Evolutionary conservation across 2,329 filamentous ascomycete genomes (phyloP).

Genomic region (Tolypocladium paradoxum): DNA sequence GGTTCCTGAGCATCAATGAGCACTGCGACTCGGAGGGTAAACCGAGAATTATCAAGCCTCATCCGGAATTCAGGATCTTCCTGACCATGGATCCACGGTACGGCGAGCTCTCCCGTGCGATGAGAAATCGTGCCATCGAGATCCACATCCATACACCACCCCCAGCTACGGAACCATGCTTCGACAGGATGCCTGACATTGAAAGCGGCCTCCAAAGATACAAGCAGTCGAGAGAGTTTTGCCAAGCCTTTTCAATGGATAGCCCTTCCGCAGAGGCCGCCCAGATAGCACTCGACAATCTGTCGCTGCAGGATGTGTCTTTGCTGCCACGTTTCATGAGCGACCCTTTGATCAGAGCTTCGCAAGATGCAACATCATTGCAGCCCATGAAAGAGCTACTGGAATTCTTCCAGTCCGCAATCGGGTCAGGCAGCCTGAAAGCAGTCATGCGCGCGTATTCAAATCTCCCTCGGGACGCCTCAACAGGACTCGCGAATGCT

Average conservation of each 20-base stretch:
- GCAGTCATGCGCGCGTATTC: slow-evolving; percentile 26
- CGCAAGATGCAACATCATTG: slow-evolving; percentile 1
- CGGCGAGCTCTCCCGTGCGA: slow-evolving; percentile 88
- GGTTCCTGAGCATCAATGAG: slow-evolving; percentile 83
- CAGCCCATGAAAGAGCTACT: slow-evolving; percentile 13
- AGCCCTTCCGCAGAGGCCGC: slow-evolving; percentile 14
- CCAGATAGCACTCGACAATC: slow-evolving; percentile 31
- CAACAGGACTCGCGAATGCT: slow-evolving; percentile 22
- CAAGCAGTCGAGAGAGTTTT: slow-evolving; percentile 23
- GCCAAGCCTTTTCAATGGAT: slow-evolving; percentile 14
- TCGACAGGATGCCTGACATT: slow-evolving; percentile 31
- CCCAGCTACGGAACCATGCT: slow-evolving; percentile 18
- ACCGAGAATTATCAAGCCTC: slow-evolving; percentile 68
- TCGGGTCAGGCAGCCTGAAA: slow-evolving; percentile 16
- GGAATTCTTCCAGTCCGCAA: slow-evolving; percentile 19
- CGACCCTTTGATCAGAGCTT: slow-evolving; percentile 7
- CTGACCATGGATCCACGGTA: slow-evolving; percentile 86
- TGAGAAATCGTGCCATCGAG: slow-evolving; percentile 91
- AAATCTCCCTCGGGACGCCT: slow-evolving; percentile 15
- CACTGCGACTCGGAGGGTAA: slow-evolving; percentile 76
- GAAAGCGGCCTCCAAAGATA: slow-evolving; percentile 41
- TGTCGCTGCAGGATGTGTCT: slow-evolving; percentile 35
- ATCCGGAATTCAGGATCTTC: slow-evolving; percentile 83
- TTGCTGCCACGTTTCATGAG: slow-evolving; percentile 24
- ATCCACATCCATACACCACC: slow-evolving; percentile 56